Evolutionary conservation across 441 rosid genomes (phyloP).

Genomic region (Gossypium davidsonii): DNA sequence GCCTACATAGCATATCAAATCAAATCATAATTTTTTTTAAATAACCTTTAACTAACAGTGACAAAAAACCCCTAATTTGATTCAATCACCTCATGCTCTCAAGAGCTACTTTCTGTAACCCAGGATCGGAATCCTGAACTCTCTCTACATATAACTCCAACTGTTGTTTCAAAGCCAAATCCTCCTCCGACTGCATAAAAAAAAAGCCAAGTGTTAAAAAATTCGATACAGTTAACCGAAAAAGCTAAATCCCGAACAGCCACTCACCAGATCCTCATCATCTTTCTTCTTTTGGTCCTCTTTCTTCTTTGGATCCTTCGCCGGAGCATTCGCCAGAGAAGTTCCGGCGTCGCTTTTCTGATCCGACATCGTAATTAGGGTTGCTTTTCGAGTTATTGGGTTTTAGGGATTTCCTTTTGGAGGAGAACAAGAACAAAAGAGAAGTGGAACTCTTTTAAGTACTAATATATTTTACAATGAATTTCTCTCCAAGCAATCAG

Average conservation of each 20-base stretch:
- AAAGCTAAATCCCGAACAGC: not conserved
- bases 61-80: not conserved
- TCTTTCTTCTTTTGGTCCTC: conserved; percentile 63
- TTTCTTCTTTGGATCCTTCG: conserved; percentile 84
- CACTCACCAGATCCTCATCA: conserved; percentile 63
- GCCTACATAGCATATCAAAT: conserved; percentile 36
- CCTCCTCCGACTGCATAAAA: conserved; percentile 79
- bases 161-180: conserved; percentile 81
- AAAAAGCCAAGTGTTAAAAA: not conserved
- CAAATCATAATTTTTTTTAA: not conserved
- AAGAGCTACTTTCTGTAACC: conserved; percentile 77
- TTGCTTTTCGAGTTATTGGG: not conserved
- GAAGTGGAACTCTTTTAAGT: no score
- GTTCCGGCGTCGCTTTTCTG: conserved; percentile 42
- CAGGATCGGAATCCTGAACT: conserved; percentile 83
- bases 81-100: conserved; percentile 79
- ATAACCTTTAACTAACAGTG: not conserved
- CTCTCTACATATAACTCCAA: conserved; percentile 87
- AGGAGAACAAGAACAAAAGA: not conserved
- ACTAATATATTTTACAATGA: not conserved
- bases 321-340: conserved; percentile 56
- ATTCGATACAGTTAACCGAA: not conserved
- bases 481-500: not conserved
- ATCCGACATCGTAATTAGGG: conserved; percentile 22
- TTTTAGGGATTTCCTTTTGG: not conserved